Evolutionary conservation across 1,284 basidiomycete genomes (phyloP).

Genomic region (Cystobasidium slooffiae): DNA sequence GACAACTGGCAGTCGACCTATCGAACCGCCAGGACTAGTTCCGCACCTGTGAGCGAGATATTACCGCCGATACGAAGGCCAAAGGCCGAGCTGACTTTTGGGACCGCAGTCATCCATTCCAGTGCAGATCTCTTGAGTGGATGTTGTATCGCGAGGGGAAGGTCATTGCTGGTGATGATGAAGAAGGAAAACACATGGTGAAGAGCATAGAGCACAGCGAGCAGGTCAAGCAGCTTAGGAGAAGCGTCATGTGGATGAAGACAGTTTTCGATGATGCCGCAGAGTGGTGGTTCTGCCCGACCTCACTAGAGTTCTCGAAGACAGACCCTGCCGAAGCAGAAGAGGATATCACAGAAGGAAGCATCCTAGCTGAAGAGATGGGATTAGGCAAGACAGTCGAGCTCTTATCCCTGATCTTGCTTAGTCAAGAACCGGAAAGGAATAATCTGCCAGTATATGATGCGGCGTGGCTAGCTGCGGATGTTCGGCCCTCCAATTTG

Average conservation of each 20-base stretch:
- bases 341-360: background rate
- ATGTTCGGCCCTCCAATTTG: constrained; percentile 48
- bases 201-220: constrained; percentile 25
- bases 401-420: constrained; percentile 55
- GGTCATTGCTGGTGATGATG: background rate
- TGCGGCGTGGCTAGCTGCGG: constrained; percentile 44
- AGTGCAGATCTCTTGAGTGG: constrained; percentile 50
- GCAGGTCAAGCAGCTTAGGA: background rate
- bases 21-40: background rate
- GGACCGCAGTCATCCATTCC: constrained; percentile 49
- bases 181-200: constrained; percentile 24
- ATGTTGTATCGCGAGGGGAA: constrained; percentile 51
- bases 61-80: background rate
- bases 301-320: constrained; percentile 1
- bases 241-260: constrained; percentile 48
- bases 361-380: constrained; percentile 32
- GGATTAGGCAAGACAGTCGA: constrained; percentile 58
- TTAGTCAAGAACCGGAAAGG: constrained; percentile 43
- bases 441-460: constrained; percentile 44
- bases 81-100: background rate
- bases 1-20: background rate
- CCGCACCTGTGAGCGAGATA: background rate
- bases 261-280: constrained; percentile 26
- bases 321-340: background rate
- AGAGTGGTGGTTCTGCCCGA: constrained; percentile 31